phyloP scores from a whole-genome alignment of 179 eudicot genomes.

The Beta lomatogona region DNA sequence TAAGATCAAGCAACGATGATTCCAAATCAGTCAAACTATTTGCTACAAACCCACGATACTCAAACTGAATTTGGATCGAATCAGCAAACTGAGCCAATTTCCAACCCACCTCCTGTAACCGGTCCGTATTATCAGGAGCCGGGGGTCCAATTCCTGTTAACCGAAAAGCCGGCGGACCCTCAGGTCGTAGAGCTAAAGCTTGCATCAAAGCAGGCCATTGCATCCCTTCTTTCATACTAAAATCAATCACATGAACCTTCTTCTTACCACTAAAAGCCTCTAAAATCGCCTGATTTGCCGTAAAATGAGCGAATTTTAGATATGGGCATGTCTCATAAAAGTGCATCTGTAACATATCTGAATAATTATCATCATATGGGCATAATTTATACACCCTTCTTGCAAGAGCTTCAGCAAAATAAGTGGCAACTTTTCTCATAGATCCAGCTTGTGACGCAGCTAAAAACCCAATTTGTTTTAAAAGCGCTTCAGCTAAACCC shows the following conservation, averaged over 20 bases:
- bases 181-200: constrained; percentile 69
- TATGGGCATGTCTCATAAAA: constrained; percentile 86
- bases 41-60: constrained; percentile 74
- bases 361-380: constrained; percentile 43
- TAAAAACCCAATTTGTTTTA: constrained; percentile 60
- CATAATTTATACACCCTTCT: constrained; percentile 65
- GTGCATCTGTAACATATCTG: constrained; percentile 69
- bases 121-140: constrained; percentile 70
- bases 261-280: constrained; percentile 68
- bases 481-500: constrained; percentile 57
- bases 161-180: constrained; percentile 77
- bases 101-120: constrained; percentile 83
- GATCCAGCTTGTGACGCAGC: constrained; percentile 76
- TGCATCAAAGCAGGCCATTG: constrained; percentile 97
- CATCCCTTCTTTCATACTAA: constrained; percentile 89
- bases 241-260: constrained; percentile 81
- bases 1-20: constrained; percentile 48
- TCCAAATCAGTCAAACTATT: constrained; percentile 72
- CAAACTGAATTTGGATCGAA: constrained; percentile 63
- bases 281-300: constrained; percentile 83
- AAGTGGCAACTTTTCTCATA: constrained; percentile 80
- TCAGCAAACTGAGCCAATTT: constrained; percentile 82
- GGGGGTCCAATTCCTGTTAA: constrained; percentile 92
- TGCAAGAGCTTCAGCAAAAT: constrained; percentile 81
- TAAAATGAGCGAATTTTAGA: constrained; percentile 83